phyloP scores from a whole-genome alignment of 306 rosid genomes.

The Cicer pinnatifidum region DNA sequence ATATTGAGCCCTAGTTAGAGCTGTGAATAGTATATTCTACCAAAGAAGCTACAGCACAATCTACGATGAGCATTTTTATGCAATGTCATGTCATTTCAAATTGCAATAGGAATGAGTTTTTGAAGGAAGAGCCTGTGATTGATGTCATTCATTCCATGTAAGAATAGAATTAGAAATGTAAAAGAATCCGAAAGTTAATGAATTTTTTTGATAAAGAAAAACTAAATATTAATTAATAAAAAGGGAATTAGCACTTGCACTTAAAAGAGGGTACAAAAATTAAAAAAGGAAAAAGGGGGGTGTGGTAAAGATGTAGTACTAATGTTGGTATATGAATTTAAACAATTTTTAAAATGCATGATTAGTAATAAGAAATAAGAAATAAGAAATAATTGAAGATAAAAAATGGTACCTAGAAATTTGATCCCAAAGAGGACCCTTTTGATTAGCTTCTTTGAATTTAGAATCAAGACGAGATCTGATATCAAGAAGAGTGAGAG shows the following conservation, averaged over 20 bases:
- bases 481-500: slow-evolving; percentile 94
- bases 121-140: slow-evolving; percentile 43
- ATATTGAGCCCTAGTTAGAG: slow-evolving; percentile 53
- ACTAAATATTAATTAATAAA: neutral
- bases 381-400: too few relatives aligned
- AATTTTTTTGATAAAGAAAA: slow-evolving; percentile 12
- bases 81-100: slow-evolving; percentile 34
- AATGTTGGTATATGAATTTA: slow-evolving; percentile 41
- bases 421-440: slow-evolving; percentile 98
- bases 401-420: slow-evolving; percentile 74
- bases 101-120: slow-evolving; percentile 25
- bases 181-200: slow-evolving; percentile 42
- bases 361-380: slow-evolving; percentile 25
- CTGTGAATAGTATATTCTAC: slow-evolving; percentile 1
- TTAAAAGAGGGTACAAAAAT: slow-evolving; percentile 58
- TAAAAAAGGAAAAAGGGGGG: slow-evolving; percentile 50
- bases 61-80: neutral
- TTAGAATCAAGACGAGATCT: slow-evolving; percentile 94
- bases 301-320: slow-evolving; percentile 47
- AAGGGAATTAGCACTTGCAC: slow-evolving; percentile 47
- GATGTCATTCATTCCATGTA: slow-evolving; percentile 42
- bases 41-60: slow-evolving; percentile 18
- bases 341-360: slow-evolving; percentile 32
- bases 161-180: slow-evolving; percentile 26
- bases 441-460: slow-evolving; percentile 95